Evolutionary conservation across 1,284 basidiomycete species (phyloP).

Genomic region (Leccinum griseonigrum): DNA sequence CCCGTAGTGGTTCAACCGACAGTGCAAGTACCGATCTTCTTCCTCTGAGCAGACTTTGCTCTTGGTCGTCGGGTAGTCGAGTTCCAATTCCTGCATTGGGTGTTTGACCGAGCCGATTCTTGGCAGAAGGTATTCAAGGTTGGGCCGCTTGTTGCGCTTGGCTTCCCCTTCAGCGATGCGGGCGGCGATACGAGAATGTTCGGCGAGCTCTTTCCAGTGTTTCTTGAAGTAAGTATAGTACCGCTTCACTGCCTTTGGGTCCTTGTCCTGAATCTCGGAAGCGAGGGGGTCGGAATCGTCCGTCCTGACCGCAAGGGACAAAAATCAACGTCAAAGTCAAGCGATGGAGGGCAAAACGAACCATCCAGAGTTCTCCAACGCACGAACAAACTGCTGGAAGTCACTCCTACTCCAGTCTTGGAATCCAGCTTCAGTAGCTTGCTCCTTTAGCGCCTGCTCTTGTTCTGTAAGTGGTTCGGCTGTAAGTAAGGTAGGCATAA

Average conservation of each 20-base stretch:
- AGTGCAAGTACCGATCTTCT: conserved; percentile 94
- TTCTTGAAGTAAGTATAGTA: conserved; percentile 91
- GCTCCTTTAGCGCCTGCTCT: conserved; percentile 79
- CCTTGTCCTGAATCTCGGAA: conserved; percentile 86
- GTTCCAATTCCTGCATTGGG: conserved; percentile 94
- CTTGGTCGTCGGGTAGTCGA: conserved; percentile 93
- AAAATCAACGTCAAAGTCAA: not conserved
- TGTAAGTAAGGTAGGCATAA: conserved; percentile 25
- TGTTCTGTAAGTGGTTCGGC: conserved; percentile 88
- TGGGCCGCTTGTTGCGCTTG: conserved; percentile 84
- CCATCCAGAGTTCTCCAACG: conserved; percentile 87
- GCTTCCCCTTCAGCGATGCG: conserved; percentile 84
- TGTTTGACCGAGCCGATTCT: conserved; percentile 82
- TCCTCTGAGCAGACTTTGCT: conserved; percentile 97
- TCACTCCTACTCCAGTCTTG: conserved; percentile 90
- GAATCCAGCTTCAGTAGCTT: conserved; percentile 79
- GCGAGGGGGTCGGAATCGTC: conserved; percentile 78
- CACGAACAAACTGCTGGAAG: conserved; percentile 89
- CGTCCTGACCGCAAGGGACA: conserved; percentile 49
- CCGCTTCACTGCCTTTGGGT: conserved; percentile 72
- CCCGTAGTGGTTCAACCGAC: conserved; percentile 89
- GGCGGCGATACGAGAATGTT: conserved; percentile 78
- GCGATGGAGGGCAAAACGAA: conserved; percentile 32
- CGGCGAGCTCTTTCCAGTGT: conserved; percentile 78
- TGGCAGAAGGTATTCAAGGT: conserved; percentile 75